Conservation (phyloP, 176 grass and related monocot species). For the Avena atlantica region DNA sequence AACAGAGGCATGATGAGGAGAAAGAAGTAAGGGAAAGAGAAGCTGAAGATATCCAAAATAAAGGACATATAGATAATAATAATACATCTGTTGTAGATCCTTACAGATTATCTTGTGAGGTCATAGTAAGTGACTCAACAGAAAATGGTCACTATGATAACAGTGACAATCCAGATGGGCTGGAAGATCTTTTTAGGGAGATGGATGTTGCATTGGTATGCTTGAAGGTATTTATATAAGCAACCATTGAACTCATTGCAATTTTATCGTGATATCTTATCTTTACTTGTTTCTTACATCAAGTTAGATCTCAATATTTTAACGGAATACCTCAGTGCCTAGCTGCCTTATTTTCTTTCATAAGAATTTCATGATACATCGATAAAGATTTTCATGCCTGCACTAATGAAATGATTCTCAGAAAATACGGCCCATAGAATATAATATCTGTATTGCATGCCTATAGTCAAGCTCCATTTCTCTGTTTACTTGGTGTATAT, state of each 20-base stretch:
- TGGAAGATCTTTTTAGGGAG: constrained; percentile 69
- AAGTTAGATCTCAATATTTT: constrained; percentile 7
- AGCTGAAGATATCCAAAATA: constrained; percentile 15
- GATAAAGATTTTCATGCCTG: constrained; percentile 17
- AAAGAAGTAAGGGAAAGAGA: constrained; percentile 1
- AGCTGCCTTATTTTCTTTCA: not conserved
- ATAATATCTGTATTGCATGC: not conserved
- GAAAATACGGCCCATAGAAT: not conserved
- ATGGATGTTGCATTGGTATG: constrained; percentile 72
- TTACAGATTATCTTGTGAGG: constrained; percentile 41
- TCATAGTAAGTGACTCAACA: constrained; percentile 26
- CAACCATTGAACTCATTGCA: not conserved
- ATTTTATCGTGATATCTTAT: not conserved
- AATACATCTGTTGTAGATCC: constrained; percentile 19
- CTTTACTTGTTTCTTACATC: constrained; percentile 31
- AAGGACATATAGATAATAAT: not conserved
- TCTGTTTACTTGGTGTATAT: not conserved
- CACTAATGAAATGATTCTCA: not conserved
- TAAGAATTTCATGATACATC: not conserved
- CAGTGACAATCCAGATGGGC: constrained; percentile 30
- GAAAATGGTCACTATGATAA: constrained; percentile 17
- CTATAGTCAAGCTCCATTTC: constrained; percentile 26
- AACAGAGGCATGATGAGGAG: constrained; percentile 24
- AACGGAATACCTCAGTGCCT: not conserved
- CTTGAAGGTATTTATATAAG: constrained; percentile 56